Evolutionary conservation across 768 basidiomycete species (phyloP), one percentile per base, ranked within the genome.

Genomic region (Leccinellum luteum): DNA sequence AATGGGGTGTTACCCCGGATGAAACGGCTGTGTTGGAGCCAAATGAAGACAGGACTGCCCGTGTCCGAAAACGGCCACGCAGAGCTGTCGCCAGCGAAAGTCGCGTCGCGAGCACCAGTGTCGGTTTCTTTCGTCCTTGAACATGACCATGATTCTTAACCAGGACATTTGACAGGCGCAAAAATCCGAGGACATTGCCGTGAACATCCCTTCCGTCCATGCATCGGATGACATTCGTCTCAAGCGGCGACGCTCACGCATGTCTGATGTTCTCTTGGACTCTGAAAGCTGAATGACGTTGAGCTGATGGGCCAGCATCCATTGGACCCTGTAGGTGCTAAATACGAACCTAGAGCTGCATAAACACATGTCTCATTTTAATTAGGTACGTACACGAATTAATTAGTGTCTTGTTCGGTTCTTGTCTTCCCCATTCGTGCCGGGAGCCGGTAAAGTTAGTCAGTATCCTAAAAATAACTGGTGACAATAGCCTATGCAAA

Each of bases 211-310:
- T 58, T 60, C 74, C 8, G 64, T 68, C 25, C 66, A 64, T 43
- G 55, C 69, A 31, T 60, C 62, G 28, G 60, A 72, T 43, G 63
- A 68, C 31, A 57, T 70, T 52, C 66, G 76, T 35, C 66, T 83
- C 28, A 78, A 80, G 52, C 74, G 79, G 51, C 80, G 83, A 38
- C 74, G 74, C 17, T 82, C 81, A 51, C 76, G 76, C 63, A 64
- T 71, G 47, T 66, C 69, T 52, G 72, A 76, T 59, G 59, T 58
- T 48, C 58, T 60, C 44, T 61, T 71, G 34, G 71, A 71, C 45
- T 63, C 71, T 52, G 71, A 72, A 60, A 62, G 52, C 45, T 72
- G 69, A 61, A 57, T 32, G 50, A 44, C 30, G 21, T 45, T 50
- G n/a, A 28, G 51, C 45, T 56, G 48, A 55, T 59, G 35, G n/a